Base-by-base conservation (phyloP, 352 stramenopile genomes). In the Phytophthora fragariaefolia region DNA sequence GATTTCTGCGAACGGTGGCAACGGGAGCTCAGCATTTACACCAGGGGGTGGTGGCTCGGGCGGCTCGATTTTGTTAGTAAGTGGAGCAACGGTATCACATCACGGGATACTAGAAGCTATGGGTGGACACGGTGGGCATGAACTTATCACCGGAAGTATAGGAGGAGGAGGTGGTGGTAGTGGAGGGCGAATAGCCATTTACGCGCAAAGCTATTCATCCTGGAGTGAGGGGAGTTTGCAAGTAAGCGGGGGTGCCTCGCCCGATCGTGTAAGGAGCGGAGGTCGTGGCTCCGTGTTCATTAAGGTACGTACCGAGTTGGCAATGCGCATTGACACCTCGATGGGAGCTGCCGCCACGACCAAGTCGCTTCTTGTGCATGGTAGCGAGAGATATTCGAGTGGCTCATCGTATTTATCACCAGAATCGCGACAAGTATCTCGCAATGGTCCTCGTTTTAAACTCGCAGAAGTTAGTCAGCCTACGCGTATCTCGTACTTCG, bases 181-280 rank as follows among this genome's bases (percentile, higher is more conserved):
- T 46, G 97, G 87, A 0, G 82, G 80, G 2, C 59, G 82, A n/a
- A 78, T 94, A 26, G 83, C 98, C 3, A 82, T 98, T 6, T 97
- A 93, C 36, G 74, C 93, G 0, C 98, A 98, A 66, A 92, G 97
- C 30, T 92, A 98, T 32, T 88, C 90, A 0, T 82, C 98, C 12
- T 97, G 92, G 59, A 80, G 82, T 0, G 76, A 83, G 30, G 91
- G 82, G n/a, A 72, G 76, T 10, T 75, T 99, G 12, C 58, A 82
- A 18, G 89, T 95, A 2, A 88, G 95, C 65, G 89, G 89, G 40
- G 85, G 85, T 0, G 57, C 74, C 1, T 90, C 84, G 3, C 76
- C 87, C 55, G 73, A 91, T 48, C 7, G 45, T 3, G 13, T 3
- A 24, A 76, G 80, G 30, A 68, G 28, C 23, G 87, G 84, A 13